These are phyloP conservation scores for Wickerhamomyces pijperi DNA, from an alignment of 805 yeast genomes.

Conservation along the genomic window DNA sequence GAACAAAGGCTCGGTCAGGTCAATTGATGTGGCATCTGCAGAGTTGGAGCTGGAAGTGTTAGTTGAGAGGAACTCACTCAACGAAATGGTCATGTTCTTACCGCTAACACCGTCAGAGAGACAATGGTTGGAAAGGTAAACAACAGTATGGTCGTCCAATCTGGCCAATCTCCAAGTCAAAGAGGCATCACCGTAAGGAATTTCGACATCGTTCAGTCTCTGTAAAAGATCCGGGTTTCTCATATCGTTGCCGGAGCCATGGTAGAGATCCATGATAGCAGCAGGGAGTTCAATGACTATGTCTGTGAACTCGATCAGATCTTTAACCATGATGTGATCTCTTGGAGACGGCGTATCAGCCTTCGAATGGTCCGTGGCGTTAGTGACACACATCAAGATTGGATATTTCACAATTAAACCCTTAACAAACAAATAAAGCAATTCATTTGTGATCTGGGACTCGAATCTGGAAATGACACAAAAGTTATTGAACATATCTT, in stretches of 20 bases:
- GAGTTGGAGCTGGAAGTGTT: not conserved
- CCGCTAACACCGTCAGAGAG: constrained; percentile 13
- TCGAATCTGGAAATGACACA: constrained; percentile 8
- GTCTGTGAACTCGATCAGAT: constrained; percentile 7
- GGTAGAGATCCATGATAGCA: too few relatives aligned
- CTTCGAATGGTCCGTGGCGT: constrained; percentile 14
- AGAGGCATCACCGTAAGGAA: constrained; percentile 9
- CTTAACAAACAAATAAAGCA: constrained; percentile 6
- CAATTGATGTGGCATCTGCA: too few relatives aligned
- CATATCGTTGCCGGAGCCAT: too few relatives aligned
- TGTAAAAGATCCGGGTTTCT: constrained; percentile 1
- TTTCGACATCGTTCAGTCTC: constrained; percentile 5
- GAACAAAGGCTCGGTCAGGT: constrained; percentile 2
- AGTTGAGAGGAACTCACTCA: constrained; percentile 4
- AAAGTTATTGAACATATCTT: constrained; percentile 12
- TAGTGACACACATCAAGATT: constrained; percentile 8
- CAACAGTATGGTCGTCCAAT: constrained; percentile 10
- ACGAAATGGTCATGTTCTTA: constrained; percentile 7
- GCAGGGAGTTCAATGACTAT: too few relatives aligned
- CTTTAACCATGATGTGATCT: constrained; percentile 12
- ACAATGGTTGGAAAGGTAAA: constrained; percentile 12
- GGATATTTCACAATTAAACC: constrained; percentile 10
- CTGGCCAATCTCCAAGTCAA: constrained; percentile 11
- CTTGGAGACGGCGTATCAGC: too few relatives aligned
- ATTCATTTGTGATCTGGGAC: constrained; percentile 2